phyloP scores from a whole-genome alignment of 2,329 filamentous ascomycete genomes.

The Thielaviopsis euricoi region DNA sequence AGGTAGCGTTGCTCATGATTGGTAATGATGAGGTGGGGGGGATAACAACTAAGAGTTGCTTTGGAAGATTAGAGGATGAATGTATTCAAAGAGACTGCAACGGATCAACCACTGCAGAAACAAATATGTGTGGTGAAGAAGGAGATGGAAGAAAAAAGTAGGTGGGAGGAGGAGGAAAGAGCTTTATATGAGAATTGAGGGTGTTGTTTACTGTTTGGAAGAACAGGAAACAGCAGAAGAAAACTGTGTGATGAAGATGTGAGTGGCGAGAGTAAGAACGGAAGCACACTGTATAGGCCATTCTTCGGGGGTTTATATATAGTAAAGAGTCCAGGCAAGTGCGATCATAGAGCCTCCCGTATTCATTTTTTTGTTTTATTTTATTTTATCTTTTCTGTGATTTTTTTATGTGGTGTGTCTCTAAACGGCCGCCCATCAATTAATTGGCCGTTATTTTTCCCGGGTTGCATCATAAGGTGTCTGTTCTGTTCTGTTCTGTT shows the following conservation, averaged over 20 bases:
- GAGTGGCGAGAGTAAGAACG: slow-evolving; percentile 1
- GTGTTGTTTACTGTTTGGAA: not conserved
- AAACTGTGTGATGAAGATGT: not conserved
- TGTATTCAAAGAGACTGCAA: not conserved
- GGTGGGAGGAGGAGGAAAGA: not conserved
- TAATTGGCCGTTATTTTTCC: not conserved
- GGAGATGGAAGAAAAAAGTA: not conserved
- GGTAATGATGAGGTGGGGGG: not conserved
- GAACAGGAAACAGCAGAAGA: not conserved
- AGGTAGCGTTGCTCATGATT: slow-evolving; percentile 12
- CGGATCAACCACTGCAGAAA: not conserved
- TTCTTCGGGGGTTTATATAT: not conserved
- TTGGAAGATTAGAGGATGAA: not conserved
- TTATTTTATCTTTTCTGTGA: not conserved
- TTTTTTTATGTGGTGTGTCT: too few relatives aligned
- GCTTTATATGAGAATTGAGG: slow-evolving; percentile 3
- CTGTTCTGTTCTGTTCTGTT: not conserved
- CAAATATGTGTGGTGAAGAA: not conserved
- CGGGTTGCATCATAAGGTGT: not conserved
- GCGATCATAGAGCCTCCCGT: too few relatives aligned
- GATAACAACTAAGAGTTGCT: not conserved
- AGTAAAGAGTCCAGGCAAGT: not conserved
- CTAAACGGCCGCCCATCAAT: not conserved
- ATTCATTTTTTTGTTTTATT: too few relatives aligned
- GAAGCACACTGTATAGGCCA: not conserved